Conservation (phyloP, 306 rosid genomes). For the Sesbania bispinosa region DNA sequence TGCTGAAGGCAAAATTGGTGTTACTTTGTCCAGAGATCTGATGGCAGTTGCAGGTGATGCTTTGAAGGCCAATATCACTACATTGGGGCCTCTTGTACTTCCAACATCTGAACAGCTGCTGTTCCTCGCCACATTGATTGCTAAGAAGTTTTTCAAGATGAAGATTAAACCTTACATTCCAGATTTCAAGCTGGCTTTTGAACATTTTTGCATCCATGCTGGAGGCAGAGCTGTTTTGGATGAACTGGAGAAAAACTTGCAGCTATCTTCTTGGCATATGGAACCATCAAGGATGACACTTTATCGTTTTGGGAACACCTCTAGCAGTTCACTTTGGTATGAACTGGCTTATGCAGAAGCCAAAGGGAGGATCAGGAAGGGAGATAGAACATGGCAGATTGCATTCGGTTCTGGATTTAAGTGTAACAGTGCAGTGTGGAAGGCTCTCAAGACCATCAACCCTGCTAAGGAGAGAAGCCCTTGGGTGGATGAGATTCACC, state of each 20-base stretch:
- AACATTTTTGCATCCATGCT: conserved; percentile 90
- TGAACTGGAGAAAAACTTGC: conserved; percentile 89
- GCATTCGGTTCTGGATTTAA: conserved; percentile 94
- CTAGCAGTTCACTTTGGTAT: conserved; percentile 93
- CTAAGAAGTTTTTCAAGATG: conserved; percentile 70
- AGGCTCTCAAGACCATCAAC: conserved; percentile 67
- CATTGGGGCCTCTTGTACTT: conserved; percentile 82
- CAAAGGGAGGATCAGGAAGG: conserved; percentile 81
- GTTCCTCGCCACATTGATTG: conserved; percentile 69
- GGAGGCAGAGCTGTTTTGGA: conserved; percentile 93
- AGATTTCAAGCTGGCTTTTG: conserved; percentile 85
- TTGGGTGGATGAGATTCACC: conserved; percentile 74
- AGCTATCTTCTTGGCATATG: conserved; percentile 90
- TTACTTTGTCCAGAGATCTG: conserved; percentile 81
- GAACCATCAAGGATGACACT: conserved; percentile 98
- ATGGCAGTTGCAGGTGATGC: conserved; percentile 97
- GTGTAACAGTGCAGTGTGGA: conserved; percentile 95
- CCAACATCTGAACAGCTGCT: conserved; percentile 89
- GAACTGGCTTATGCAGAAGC: conserved; percentile 89
- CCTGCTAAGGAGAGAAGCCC: conserved; percentile 77
- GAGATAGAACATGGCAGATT: conserved; percentile 92
- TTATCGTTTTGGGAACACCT: conserved; percentile 83
- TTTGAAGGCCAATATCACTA: conserved; percentile 81
- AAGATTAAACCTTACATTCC: conserved; percentile 93
- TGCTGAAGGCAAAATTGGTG: conserved; percentile 63